Base-by-base conservation (phyloP, 1,139 yeast genomes). In the Hyphopichia burtonii region DNA sequence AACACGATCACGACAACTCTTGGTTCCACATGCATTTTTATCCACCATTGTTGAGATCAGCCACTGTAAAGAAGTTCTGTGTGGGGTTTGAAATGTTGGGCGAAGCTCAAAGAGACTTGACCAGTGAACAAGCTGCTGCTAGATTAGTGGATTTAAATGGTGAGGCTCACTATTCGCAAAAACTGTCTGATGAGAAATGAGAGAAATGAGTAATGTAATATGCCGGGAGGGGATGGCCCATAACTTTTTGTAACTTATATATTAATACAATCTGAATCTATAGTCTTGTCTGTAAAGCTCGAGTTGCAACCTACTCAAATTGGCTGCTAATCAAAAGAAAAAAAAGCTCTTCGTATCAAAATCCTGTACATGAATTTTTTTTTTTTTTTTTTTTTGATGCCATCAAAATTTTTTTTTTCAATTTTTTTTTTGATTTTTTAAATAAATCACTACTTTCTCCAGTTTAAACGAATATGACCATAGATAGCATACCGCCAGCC, bases 71-170 rank as follows among this genome's bases (percentile, higher is more conserved):
- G 59, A 85, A 85, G 63, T 85, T 85, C 64, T 72, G 84, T 56
- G 91, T 84, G 34, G 93, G 91, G 1, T 83, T 83, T 55, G 91
- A 85, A 63, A 71, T 85, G 81, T 71, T 85, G 49, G 91, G 90
- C 16, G 89, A 84, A 71, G 80, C 90, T 19, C 93, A 85, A 63
- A 73, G 93, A 52, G 91, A 85, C 56, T 69, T 85, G 57, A 85
- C 91, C 7, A 80, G 89, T 36, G 93, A 85, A 55, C 82, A 78
- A 53, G 91, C 91, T 17, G 89, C 91, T 18, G 69, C 69, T 12
- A 67, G 82, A 49, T 61, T 82, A 41, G 72, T 73, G 53, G 74
- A 61, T 11, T 62, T 78, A 45, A 68, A 67, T 46, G 74, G 74
- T 0, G 71, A 60, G 3, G 53, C 43, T 5, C 79, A 74, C 46